Evolutionary conservation across 1,139 yeast genomes (phyloP).

Genomic region (Suhomyces chickasaworum): DNA sequence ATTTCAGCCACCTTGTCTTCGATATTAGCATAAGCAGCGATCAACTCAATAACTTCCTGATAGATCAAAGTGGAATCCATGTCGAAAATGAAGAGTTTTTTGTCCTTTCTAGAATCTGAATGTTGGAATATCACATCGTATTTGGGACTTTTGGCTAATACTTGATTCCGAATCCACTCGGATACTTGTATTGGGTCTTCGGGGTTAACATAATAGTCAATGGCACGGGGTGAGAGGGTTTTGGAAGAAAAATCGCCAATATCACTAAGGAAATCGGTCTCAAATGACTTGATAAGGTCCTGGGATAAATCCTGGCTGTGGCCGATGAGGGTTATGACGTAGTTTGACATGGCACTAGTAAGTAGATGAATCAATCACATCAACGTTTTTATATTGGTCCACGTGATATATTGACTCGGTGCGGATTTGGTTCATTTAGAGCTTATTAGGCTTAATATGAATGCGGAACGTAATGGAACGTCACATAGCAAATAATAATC

Average conservation of each 20-base stretch:
- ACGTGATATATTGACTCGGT: slow-evolving; percentile 3
- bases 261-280: slow-evolving; percentile 1
- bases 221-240: slow-evolving; percentile 17
- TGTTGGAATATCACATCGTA: slow-evolving; percentile 42
- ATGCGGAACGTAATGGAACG: too few species aligned
- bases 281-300: slow-evolving; percentile 1
- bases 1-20: slow-evolving; percentile 76
- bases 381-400: slow-evolving; percentile 1
- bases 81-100: slow-evolving; percentile 82
- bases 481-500: not conserved
- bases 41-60: slow-evolving; percentile 95
- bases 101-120: slow-evolving; percentile 40
- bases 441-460: too few species aligned
- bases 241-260: slow-evolving; percentile 12
- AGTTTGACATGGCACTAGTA: slow-evolving; percentile 9
- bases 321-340: slow-evolving; percentile 11
- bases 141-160: slow-evolving; percentile 6
- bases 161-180: slow-evolving; percentile 10
- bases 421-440: not conserved
- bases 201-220: slow-evolving; percentile 16
- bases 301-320: slow-evolving; percentile 7
- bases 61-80: slow-evolving; percentile 97
- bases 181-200: slow-evolving; percentile 12
- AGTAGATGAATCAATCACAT: not conserved
- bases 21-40: slow-evolving; percentile 85